Base-by-base conservation (phyloP, 2,329 filamentous ascomycete genomes). In the Macrophomina tecta region DNA sequence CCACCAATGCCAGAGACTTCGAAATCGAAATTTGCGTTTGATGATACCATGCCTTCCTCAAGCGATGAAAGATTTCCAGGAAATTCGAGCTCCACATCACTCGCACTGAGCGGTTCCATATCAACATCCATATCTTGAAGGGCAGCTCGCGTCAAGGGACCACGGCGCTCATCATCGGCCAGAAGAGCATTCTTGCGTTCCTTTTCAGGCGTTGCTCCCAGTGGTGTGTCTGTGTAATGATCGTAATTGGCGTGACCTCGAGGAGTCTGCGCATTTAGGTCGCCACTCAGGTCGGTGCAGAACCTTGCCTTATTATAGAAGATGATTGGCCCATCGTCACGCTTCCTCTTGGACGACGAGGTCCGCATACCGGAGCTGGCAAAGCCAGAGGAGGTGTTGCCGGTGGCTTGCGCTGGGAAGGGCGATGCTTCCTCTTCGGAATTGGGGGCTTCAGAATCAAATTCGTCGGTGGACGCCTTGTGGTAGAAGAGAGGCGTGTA, bases 301-400 rank as follows among this genome's bases (percentile, higher is more conserved):
- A 95, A 97, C 0, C 87, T 87, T 1, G 90, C 90, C 32, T 90
- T 91, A 55, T 61, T 66, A 75, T 94, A 96, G 74, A 94, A 96
- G 18, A 94, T 93, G 70, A 96, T 90, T 1, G 91, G 89, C 8
- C 92, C 92, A 67, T 91, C 88, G 12, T 88, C 84, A 0, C 82
- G 84, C 32, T 85, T 85, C 75, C 85, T 87, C 70, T 80, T 84
- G 0, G 76, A 74, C 1, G 69, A 79, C 40, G 82, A 72, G 73
- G 83, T 76, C 73, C 79, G 66, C 78, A 84, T 55, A 74, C 82
- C 70, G 74, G 86, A 69, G 81, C 86, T 72, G 4, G 76, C 77
- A 70, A 83, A 76, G 0, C 77, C 78, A 1, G 81, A 82, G 1
- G 80, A 82, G 48, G 76, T 71, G 52, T 79, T 78, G 3, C 72